phyloP scores from a whole-genome alignment of 208 protist genomes.

The Kentomonas sorsogonicus region DNA sequence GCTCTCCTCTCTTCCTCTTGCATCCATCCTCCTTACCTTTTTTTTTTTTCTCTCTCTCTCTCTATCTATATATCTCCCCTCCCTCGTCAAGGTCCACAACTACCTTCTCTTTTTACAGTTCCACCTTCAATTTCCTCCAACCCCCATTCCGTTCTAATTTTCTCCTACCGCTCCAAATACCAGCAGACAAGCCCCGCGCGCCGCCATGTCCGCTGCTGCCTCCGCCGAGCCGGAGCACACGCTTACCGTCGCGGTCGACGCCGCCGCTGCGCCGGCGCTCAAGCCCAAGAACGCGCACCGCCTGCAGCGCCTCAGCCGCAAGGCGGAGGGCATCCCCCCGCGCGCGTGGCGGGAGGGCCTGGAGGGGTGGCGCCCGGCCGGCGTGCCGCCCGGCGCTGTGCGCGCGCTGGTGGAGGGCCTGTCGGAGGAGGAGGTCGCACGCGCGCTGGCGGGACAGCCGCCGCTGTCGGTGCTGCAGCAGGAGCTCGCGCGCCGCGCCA shows the following conservation, averaged over 20 bases:
- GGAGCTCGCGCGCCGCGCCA: conserved; percentile 56
- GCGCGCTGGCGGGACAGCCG: conserved; percentile 47
- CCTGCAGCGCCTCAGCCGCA: conserved; percentile 79
- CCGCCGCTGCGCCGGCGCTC: conserved; percentile 17
- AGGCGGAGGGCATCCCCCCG: conserved; percentile 46
- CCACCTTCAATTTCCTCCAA: background rate
- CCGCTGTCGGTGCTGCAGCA: conserved; percentile 55
- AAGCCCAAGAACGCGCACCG: conserved; percentile 77
- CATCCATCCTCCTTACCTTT: too few species aligned
- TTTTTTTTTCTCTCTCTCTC: background rate
- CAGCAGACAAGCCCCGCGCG: too few species aligned
- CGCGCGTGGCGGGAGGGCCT: conserved; percentile 41
- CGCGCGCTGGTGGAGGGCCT: conserved; percentile 35
- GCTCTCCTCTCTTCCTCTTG: too few species aligned
- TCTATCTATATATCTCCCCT: background rate
- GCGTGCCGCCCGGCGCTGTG: conserved; percentile 39
- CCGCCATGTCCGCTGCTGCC: too few species aligned
- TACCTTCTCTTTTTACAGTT: background rate
- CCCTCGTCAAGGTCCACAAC: background rate
- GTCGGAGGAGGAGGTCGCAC: conserved; percentile 45
- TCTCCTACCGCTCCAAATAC: background rate
- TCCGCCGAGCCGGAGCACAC: too few species aligned
- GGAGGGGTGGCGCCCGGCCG: conserved; percentile 12
- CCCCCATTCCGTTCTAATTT: too few species aligned
- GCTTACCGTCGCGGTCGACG: conserved; percentile 2